These are phyloP conservation scores for Colletotrichum coccodes DNA, from an alignment of 2,329 filamentous ascomycete species.

Conservation along the genomic window DNA sequence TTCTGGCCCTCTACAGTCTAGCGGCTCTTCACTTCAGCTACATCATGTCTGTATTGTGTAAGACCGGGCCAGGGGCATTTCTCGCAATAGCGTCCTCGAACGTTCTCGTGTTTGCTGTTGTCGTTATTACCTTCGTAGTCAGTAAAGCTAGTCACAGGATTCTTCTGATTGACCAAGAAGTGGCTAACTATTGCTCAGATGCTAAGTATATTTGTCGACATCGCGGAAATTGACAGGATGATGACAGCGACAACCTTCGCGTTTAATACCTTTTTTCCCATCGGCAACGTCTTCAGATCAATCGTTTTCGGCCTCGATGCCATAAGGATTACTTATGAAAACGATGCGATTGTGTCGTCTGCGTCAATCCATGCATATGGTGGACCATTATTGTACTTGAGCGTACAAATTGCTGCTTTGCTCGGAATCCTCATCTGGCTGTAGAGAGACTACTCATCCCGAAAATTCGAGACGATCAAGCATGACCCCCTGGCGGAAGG, in stretches of 20 bases:
- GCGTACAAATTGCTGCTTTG: slow-evolving; percentile 68
- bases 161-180: not conserved
- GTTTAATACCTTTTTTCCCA: not conserved
- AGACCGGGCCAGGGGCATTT: not conserved
- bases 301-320: not conserved
- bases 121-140: not conserved
- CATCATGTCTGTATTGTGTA: not conserved
- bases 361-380: slow-evolving; percentile 61
- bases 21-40: not conserved
- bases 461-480: not conserved
- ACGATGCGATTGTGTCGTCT: not conserved
- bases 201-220: not conserved
- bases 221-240: not conserved
- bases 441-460: slow-evolving; percentile 60
- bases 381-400: slow-evolving; percentile 74
- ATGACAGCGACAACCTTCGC: not conserved
- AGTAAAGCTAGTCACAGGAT: not conserved
- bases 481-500: not conserved
- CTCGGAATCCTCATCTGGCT: slow-evolving; percentile 73
- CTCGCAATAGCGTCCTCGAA: not conserved
- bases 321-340: not conserved
- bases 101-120: not conserved
- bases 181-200: not conserved
- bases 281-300: not conserved
- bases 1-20: slow-evolving; percentile 1